Evolutionary conservation across 1,284 basidiomycete species (phyloP), one percentile per base, ranked within the genome.

Genomic region (Moesziomyces sp.): DNA sequence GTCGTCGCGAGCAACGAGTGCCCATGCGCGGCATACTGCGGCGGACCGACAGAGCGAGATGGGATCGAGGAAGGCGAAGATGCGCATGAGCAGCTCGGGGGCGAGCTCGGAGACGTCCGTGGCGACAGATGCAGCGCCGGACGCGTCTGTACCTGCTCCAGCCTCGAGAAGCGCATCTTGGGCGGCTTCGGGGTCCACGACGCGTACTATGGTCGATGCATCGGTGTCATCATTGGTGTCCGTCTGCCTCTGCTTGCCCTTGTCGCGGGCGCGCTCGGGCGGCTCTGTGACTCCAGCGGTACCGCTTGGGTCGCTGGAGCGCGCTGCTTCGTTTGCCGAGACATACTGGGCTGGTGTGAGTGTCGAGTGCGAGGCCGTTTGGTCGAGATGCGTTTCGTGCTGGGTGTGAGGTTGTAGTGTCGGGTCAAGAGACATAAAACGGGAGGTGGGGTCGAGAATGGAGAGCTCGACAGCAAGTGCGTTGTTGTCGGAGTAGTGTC

Each of bases 1-100:
- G 66, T 94, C 93, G 78, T 92, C 88, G 65, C 88, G 88, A 86
- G 92, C 86, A 86, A 92, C 90, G 63, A 87, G 85, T 74, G 88
- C 86, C 67, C 93, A 87, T 48, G 83, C 78, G 48, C 85, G 86
- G 83, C 88, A 89, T 47, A 90, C 89, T 67, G 85, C 84, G 13
- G 88, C 87, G 70, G 92, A 88, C 2, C 87, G 83, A 49, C 90
- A 83, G 42, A 94, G 88, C 7, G 89, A 87, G 0, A 86, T 85
- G 0, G 91, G 91, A 77, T 90, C 87, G 55, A 94, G 89, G 81
- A 89, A 90, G 11, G 91, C 87, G n/a, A 92, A 91, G 85, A 93
- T 87, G 68, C 91, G 90, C 40, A 89, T 89, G 84, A 93, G 90
- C 28, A 90, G 90, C 82, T 94, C 92, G 38, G 87, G 84, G 24